These are phyloP conservation scores for Wickerhamomyces kurtzmanii DNA, from an alignment of 805 yeast species.

Conservation along the genomic window DNA sequence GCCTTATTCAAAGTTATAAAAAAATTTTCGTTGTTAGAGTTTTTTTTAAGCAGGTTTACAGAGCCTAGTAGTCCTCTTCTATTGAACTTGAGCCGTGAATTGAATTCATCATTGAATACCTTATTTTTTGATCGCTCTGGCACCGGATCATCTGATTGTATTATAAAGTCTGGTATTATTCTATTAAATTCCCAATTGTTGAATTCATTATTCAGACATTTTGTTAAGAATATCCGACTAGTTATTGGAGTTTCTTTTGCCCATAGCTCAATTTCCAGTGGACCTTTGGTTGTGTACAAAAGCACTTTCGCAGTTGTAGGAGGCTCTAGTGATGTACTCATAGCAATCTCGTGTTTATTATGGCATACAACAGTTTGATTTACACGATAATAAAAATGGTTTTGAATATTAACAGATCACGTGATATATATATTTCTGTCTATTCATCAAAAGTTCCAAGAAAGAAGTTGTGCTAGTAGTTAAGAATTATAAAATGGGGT, in stretches of 20 bases:
- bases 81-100: slow-evolving; percentile 38
- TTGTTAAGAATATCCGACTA: slow-evolving; percentile 35
- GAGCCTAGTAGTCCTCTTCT: slow-evolving; percentile 48
- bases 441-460: too few species aligned
- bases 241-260: slow-evolving; percentile 56
- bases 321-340: too few species aligned
- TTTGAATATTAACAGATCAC: too few species aligned
- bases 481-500: too few species aligned
- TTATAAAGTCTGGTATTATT: slow-evolving; percentile 23
- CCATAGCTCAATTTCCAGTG: slow-evolving; percentile 52
- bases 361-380: too few species aligned
- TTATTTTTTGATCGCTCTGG: slow-evolving; percentile 5
- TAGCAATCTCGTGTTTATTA: too few species aligned
- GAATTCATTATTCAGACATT: slow-evolving; percentile 33
- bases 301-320: slow-evolving; percentile 50
- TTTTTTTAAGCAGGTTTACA: slow-evolving; percentile 24
- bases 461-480: too few species aligned
- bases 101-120: slow-evolving; percentile 32
- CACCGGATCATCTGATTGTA: slow-evolving; percentile 30
- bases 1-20: slow-evolving; percentile 39
- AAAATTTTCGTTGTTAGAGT: slow-evolving; percentile 27
- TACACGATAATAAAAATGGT: too few species aligned
- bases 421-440: too few species aligned
- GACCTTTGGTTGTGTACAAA: slow-evolving; percentile 48
- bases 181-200: slow-evolving; percentile 30